These are phyloP conservation scores for Ustilago xerochloae DNA, from an alignment of 1,284 basidiomycete genomes.

Conservation along the genomic window DNA sequence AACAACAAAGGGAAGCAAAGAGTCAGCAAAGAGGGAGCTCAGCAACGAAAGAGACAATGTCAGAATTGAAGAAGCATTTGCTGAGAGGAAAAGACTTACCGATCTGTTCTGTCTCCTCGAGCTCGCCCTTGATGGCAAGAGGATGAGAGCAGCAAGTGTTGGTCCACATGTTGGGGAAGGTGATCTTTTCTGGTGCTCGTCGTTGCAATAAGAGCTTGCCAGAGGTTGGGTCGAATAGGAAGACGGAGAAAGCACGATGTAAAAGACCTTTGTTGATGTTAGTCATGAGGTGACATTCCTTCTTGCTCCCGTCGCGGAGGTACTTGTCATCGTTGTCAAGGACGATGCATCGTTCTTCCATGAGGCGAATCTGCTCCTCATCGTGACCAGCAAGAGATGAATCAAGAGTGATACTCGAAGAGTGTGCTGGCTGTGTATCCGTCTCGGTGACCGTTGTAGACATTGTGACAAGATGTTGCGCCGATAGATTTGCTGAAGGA, in stretches of 20 bases:
- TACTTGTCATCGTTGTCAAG: conserved; percentile 88
- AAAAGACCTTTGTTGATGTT: conserved; percentile 94
- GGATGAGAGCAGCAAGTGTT: conserved; percentile 99
- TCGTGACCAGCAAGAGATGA: conserved; percentile 66
- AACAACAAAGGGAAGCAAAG: not conserved
- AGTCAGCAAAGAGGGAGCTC: no score
- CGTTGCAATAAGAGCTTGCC: conserved; percentile 96
- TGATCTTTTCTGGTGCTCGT: conserved; percentile 96
- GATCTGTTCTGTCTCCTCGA: conserved; percentile 76
- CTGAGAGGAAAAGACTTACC: conserved; percentile 31
- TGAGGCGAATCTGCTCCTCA: conserved; percentile 76
- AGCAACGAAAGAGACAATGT: no score
- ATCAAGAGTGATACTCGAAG: conserved; percentile 40
- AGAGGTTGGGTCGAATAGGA: conserved; percentile 92
- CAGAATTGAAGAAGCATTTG: not conserved
- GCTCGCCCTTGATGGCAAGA: conserved; percentile 79
- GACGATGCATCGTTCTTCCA: conserved; percentile 97
- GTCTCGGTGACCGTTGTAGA: conserved; percentile 32
- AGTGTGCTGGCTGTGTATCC: conserved; percentile 10
- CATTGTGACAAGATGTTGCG: conserved; percentile 32
- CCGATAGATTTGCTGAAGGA: not conserved
- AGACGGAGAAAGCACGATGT: conserved; percentile 97
- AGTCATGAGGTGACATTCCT: conserved; percentile 98
- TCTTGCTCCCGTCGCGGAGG: conserved; percentile 76
- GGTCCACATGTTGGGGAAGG: conserved; percentile 99